Conservation (phyloP, 2,329 filamentous ascomycete species). For the Cladosporium sp. region DNA sequence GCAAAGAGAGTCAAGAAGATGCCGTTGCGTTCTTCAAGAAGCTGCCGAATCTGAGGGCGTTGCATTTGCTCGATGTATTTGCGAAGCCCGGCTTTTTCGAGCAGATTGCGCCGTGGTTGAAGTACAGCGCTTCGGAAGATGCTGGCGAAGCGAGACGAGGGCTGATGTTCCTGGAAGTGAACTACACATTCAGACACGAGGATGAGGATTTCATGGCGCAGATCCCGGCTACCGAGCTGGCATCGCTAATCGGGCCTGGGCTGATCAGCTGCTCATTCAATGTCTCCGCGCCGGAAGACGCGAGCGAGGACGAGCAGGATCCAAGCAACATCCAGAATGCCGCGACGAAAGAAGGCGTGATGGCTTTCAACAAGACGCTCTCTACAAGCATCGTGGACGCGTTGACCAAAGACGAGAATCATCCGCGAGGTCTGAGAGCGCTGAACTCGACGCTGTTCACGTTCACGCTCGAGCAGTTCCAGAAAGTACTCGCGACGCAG, state of each 20-base stretch:
- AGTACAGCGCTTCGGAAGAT: conserved; percentile 33
- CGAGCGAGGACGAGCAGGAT: conserved; percentile 32
- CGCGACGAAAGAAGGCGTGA: conserved; percentile 36
- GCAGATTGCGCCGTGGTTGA: conserved; percentile 33
- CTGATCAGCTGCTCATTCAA: conserved; percentile 43
- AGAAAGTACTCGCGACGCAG: conserved; percentile 38
- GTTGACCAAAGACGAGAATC: conserved; percentile 37
- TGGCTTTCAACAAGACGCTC: conserved; percentile 39
- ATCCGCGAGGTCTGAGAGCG: conserved; percentile 37
- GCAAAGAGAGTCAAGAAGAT: conserved; percentile 40
- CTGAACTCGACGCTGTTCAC: conserved; percentile 47
- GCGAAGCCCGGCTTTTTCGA: conserved; percentile 44
- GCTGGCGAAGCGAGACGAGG: conserved; percentile 32
- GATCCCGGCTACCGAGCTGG: conserved; percentile 41
- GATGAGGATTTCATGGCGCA: conserved; percentile 45
- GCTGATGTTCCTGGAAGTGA: conserved; percentile 48
- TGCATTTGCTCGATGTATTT: conserved; percentile 53
- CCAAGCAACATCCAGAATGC: conserved; percentile 29
- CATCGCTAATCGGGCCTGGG: conserved; percentile 38
- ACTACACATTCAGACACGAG: conserved; percentile 49
- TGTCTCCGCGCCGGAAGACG: conserved; percentile 36
- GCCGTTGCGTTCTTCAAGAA: conserved; percentile 44
- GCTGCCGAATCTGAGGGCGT: conserved; percentile 39
- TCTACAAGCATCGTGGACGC: conserved; percentile 33
- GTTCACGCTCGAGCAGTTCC: conserved; percentile 38